Conservation (phyloP, 495 filamentous ascomycete species). For the Penicillium robsamsonii region DNA sequence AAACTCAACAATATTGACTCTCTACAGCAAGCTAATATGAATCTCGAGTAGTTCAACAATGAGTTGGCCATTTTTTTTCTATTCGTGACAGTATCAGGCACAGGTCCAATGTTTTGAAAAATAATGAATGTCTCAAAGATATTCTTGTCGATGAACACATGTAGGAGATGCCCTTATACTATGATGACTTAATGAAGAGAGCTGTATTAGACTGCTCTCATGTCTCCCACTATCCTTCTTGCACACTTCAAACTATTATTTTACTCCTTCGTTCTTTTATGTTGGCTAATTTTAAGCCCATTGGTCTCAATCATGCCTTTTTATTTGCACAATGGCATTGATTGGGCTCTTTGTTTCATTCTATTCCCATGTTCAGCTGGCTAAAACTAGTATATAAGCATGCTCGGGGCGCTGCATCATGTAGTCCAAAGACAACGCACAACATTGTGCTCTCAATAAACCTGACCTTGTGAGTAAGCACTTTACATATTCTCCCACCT, state of each 20-base stretch:
- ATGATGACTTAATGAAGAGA: too few relatives aligned
- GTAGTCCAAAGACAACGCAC: background rate
- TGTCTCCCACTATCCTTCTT: conserved; percentile 59
- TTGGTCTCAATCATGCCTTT: background rate
- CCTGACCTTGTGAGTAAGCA: background rate
- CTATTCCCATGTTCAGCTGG: background rate
- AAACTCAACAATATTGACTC: too few relatives aligned
- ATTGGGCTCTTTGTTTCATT: background rate
- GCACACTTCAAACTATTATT: conserved; percentile 43
- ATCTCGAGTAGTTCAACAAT: too few relatives aligned
- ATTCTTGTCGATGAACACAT: too few relatives aligned
- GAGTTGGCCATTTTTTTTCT: too few relatives aligned
- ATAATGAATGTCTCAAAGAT: too few relatives aligned
- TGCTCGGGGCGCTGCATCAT: background rate
- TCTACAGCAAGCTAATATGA: too few relatives aligned
- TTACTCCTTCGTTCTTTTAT: background rate
- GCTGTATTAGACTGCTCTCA: conserved; percentile 52
- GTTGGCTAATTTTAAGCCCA: background rate
- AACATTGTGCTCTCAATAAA: background rate
- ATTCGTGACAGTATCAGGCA: too few relatives aligned
- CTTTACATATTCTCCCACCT: background rate
- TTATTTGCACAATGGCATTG: background rate
- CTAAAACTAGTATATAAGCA: background rate
- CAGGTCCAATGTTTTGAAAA: too few relatives aligned
- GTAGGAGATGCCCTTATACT: too few relatives aligned